A percentile compares a stretch with the other conserved stretches of the same genome.
These are phyloP conservation scores for Rhodotorula sp. DNA, from an alignment of 1,284 basidiomycete genomes.

Conservation along the genomic window DNA sequence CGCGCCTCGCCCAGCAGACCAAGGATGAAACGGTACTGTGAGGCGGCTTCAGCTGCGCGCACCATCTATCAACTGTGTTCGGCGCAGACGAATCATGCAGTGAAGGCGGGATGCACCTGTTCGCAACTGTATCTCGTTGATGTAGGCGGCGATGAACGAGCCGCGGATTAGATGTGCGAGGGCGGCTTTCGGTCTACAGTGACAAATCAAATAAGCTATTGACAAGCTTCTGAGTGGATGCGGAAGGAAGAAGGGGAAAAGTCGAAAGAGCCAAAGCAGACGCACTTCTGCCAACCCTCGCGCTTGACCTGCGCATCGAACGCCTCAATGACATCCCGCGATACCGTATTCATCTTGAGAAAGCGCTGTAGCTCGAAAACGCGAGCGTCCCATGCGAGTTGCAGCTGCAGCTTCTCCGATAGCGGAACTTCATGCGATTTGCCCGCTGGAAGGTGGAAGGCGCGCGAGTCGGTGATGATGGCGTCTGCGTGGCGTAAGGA, in stretches of 20 bases:
- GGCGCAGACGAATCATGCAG: background rate
- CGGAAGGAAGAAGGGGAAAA: too few species aligned
- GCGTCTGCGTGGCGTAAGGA: background rate
- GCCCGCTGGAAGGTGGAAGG: slow-evolving; percentile 19
- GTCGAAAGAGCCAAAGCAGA: background rate
- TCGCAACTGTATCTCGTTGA: slow-evolving; percentile 16
- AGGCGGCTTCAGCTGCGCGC: slow-evolving; percentile 13
- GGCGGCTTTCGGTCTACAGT: background rate
- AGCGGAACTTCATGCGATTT: slow-evolving; percentile 14
- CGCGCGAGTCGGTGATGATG: slow-evolving; percentile 19
- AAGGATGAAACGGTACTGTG: slow-evolving; percentile 16
- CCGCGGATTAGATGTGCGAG: slow-evolving; percentile 20
- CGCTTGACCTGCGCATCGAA: background rate
- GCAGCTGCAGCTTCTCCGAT: slow-evolving; percentile 15
- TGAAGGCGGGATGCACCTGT: background rate
- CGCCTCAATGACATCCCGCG: slow-evolving; percentile 7
- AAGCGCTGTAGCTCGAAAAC: background rate
- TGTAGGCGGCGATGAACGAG: slow-evolving; percentile 14
- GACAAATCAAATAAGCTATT: too few species aligned
- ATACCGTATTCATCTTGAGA: slow-evolving; percentile 2
- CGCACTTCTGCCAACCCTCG: slow-evolving; percentile 20
- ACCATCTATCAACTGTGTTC: background rate
- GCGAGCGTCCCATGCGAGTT: slow-evolving; percentile 15
- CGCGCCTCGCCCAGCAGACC: slow-evolving; percentile 15
- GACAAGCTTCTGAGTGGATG: background rate